Evolutionary conservation across 2,329 filamentous ascomycete species (phyloP), one percentile per base, ranked within the genome.

Genomic region (Kalaharituber pfeilii): DNA sequence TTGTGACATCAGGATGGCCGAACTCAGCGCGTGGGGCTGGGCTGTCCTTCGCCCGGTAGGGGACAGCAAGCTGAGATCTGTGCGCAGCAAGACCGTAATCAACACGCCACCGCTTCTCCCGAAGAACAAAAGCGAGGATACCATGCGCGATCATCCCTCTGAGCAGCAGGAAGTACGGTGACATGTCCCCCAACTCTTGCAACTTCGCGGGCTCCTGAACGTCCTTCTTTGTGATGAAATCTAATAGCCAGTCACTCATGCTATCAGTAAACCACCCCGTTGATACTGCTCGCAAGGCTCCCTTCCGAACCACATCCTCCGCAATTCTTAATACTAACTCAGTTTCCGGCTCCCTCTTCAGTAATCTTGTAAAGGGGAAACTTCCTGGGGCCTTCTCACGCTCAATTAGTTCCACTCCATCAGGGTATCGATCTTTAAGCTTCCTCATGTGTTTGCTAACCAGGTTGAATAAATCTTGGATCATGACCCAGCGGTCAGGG

Each of bases 1-100:
- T 80, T 0, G 76, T 72, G 0, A 82, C 78, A 60, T 86, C 76
- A 0, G 81, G 79, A 58, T 86, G 81, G 0, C 79, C 77, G 62
- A 75, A 86, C 60, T 86, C 81, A 0, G 80, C 76, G 5, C 77
- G 72, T 0, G 76, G 73, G 0, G 73, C 75, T 0, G 82, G 81
- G 0, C 73, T 69, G 2, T 81, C 82, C 54, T 86, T 84, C 0
- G 79, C 78, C 9, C 76, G 71, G 50, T 74, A 86, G 0, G 82
- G 82, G 0, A 86, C 82, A 0, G 81, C 80, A 4, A 83, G 73
- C 0, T 78, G 77, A 39, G 73, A 69, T 13, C 82, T 71, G 0
- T 57, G 47, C 0, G 75, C 72, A 58, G 79, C 72, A 0, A 81
- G 66, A 0, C 78, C 78, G 49, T 81, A 87, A 44, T 78, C 71